phyloP scores from a whole-genome alignment of 768 basidiomycete genomes.

The Auriscalpium vulgare region DNA sequence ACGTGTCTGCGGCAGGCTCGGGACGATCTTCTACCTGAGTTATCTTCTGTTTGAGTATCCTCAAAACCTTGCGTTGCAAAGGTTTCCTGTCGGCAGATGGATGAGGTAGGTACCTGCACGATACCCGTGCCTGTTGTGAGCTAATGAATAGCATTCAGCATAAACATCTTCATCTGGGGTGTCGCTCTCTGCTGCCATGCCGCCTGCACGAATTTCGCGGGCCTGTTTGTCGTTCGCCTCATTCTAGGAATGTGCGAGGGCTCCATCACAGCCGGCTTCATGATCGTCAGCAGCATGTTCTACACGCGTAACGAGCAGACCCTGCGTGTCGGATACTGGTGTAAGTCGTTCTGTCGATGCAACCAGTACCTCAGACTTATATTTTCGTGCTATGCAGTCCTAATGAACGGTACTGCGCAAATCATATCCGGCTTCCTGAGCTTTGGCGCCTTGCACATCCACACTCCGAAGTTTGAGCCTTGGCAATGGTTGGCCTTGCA shows the following conservation, averaged over 20 bases:
- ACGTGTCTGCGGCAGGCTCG: conserved; percentile 39
- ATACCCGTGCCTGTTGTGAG: neutral
- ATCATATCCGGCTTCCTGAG: conserved; percentile 64
- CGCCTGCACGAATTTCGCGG: conserved; percentile 63
- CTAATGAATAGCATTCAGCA: conserved; percentile 23
- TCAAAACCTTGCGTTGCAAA: conserved; percentile 63
- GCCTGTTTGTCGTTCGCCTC: conserved; percentile 53
- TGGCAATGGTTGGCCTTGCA: conserved; percentile 55
- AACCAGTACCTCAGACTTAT: neutral
- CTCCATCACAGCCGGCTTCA: conserved; percentile 63
- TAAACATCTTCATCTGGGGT: conserved; percentile 64
- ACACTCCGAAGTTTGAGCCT: conserved; percentile 47
- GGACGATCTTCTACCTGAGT: conserved; percentile 67
- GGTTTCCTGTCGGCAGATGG: conserved; percentile 74
- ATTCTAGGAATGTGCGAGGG: conserved; percentile 71
- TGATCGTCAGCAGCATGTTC: conserved; percentile 75
- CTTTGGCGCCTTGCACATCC: conserved; percentile 59
- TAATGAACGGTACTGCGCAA: conserved; percentile 76
- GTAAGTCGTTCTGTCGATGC: conserved; percentile 31
- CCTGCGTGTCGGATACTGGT: conserved; percentile 66
- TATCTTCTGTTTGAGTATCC: conserved; percentile 69
- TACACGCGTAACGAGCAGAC: conserved; percentile 70
- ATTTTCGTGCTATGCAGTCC: conserved; percentile 29
- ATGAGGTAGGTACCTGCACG: conserved; percentile 43
- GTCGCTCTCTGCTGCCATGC: conserved; percentile 54